Base-by-base conservation (phyloP, 1,284 basidiomycete genomes). In the Trichosporon sp. region DNA sequence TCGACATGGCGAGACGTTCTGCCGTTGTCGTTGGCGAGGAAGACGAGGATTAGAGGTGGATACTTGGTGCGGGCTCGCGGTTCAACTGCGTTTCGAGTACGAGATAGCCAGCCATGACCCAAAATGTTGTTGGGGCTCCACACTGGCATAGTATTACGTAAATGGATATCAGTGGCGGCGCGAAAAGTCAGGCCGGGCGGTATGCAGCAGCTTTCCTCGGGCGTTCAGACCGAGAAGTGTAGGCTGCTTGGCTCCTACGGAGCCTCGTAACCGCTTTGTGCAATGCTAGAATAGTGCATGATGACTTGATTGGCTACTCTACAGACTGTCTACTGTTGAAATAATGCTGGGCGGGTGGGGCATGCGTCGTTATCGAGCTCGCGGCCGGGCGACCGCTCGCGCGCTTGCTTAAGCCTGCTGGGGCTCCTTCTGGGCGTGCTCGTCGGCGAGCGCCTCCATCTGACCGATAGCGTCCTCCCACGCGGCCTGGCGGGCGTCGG, bases 1-100 rank as follows among this genome's bases (percentile, higher is more conserved):
- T 61, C 27, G 54, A 58, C 58, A 60, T 63, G 31, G 44, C 56
- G 25, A n/a, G n/a, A n/a, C n/a, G n/a, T n/a, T n/a, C 16, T 74
- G 14, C 78, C 78, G 67, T 79, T 80, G 31, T 56, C 78, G 73
- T 92, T 91, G 36, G 90, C 90, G 19, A 84, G 77, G 16, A 88
- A 78, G 14, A 91, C 82, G 5, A 90, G n/a, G n/a, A n/a, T n/a
- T n/a, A n/a, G n/a, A n/a, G n/a, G n/a, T n/a, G n/a, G n/a, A n/a
- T n/a, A n/a, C n/a, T n/a, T n/a, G n/a, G n/a, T n/a, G n/a, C n/a
- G n/a, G n/a, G n/a, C n/a, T n/a, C n/a, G n/a, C n/a, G n/a, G n/a
- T n/a, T n/a, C n/a, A n/a, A n/a, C n/a, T n/a, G n/a, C n/a, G n/a
- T n/a, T n/a, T n/a, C n/a, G n/a, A n/a, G n/a, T n/a, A n/a, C n/a